Conservation (phyloP, 2,329 filamentous ascomycete genomes). For the Thielaviopsis populi region DNA sequence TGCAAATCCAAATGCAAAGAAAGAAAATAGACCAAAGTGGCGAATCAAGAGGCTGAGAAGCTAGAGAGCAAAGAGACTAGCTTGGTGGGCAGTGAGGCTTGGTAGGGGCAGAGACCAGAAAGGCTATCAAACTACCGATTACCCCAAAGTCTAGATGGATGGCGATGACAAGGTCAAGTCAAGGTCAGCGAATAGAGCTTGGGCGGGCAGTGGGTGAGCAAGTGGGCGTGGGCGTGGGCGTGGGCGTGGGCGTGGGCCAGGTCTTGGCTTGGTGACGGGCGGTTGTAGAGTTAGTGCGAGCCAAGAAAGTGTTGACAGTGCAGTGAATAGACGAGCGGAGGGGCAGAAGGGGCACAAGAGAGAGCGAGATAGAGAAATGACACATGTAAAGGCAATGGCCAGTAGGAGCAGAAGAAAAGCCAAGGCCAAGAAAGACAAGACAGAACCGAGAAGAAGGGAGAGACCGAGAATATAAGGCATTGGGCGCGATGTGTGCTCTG, state of each 20-base stretch:
- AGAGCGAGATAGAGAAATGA: not conserved
- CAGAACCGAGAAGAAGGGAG: not conserved
- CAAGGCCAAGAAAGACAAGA: slow-evolving; percentile 5
- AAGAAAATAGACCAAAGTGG: slow-evolving; percentile 3
- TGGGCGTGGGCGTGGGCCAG: not conserved
- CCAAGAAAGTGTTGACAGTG: not conserved
- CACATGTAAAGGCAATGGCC: not conserved
- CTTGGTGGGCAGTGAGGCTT: slow-evolving; percentile 1
- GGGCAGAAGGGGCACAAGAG: no score
- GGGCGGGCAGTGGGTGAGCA: not conserved
- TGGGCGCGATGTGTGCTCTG: slow-evolving; percentile 1
- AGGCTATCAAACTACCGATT: not conserved
- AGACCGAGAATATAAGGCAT: not conserved
- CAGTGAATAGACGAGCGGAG: not conserved
- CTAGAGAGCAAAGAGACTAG: not conserved
- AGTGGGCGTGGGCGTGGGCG: not conserved
- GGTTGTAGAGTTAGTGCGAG: not conserved
- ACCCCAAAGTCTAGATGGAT: not conserved
- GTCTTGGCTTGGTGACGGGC: not conserved
- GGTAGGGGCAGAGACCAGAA: not conserved
- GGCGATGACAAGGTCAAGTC: not conserved
- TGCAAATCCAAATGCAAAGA: slow-evolving; percentile 1
- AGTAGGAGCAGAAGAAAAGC: not conserved
- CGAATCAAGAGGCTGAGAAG: slow-evolving; percentile 4
- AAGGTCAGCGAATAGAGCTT: not conserved